Percentiles rank a stretch among this genome's conserved stretches.
These are phyloP conservation scores for Rhizopogon rudus DNA, from an alignment of 768 basidiomycete species.

Conservation along the genomic window DNA sequence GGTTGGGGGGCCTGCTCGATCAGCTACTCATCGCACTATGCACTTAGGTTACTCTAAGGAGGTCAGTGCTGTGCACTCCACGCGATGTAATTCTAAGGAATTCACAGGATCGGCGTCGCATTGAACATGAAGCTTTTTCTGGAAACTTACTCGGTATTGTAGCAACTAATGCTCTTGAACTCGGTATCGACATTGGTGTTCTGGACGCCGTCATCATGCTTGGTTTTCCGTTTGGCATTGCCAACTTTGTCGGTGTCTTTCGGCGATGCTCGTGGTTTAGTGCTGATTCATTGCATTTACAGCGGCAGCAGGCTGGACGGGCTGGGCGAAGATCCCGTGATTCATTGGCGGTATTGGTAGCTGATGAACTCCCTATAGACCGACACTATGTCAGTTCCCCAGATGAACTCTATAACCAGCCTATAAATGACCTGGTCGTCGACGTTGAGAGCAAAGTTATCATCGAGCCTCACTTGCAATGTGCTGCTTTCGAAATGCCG, in stretches of 20 bases:
- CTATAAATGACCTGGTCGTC: conserved; percentile 58
- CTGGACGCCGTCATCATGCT: conserved; percentile 88
- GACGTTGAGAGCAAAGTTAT: conserved; percentile 72
- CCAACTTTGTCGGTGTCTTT: conserved; percentile 64
- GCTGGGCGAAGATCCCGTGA: conserved; percentile 81
- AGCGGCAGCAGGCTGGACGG: conserved; percentile 88
- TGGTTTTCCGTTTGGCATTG: conserved; percentile 74
- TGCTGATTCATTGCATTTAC: not conserved
- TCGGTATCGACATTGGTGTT: conserved; percentile 89
- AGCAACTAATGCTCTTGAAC: conserved; percentile 86
- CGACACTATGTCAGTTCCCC: conserved; percentile 70
- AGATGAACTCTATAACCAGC: conserved; percentile 60
- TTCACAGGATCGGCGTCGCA: conserved; percentile 68
- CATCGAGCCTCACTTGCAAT: conserved; percentile 83
- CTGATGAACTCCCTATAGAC: conserved; percentile 66
- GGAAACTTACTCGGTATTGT: conserved; percentile 81
- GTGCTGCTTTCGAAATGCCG: conserved; percentile 85
- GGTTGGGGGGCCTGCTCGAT: not conserved
- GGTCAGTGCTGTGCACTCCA: conserved; percentile 27
- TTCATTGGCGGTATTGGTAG: conserved; percentile 70
- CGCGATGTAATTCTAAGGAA: not conserved
- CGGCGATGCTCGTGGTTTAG: not conserved
- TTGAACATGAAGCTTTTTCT: conserved; percentile 84
- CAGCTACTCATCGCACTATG: not conserved
- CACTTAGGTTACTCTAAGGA: conserved; percentile 65